Evolutionary conservation across 2,329 filamentous ascomycete species (phyloP), one percentile per base, ranked within the genome.

Genomic region (Aspergillus hortae): DNA sequence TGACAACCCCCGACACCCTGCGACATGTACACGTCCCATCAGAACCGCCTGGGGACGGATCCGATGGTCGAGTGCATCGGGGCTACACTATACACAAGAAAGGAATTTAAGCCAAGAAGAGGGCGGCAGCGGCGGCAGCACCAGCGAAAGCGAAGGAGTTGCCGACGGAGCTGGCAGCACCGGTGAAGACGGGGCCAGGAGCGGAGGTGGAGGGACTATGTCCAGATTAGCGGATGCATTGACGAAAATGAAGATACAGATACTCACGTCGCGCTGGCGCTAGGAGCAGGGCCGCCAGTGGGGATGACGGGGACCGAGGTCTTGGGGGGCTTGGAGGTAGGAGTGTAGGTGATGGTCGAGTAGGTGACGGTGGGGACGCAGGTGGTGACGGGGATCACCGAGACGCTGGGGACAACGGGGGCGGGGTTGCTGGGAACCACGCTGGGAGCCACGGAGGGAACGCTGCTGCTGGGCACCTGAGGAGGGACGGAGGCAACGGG

Each of bases 71-170:
- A 32, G 32, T 49, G 46, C 32, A 44, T 43, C 41, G 73, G 50
- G 68, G 65, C 40, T 61, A 64, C 52, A 63, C 56, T 63, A 63
- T 62, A 56, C 55, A 65, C 62, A 61, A 56, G 56, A 62, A 63
- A 40, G 40, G 51, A 59, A 66, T 66, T 58, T 68, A 68, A 56
- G 66, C 66, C 53, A 68, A 46, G 65, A 68, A 61, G 62, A 66
- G 55, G 55, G 65, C 66, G 40, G 63, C 63, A 30, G 57, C 59
- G 48, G 64, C 66, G 48, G 66, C 66, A 35, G 58, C 63, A 60
- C 66, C 66, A 53, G 64, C 66, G 54, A 67, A 59, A 49, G 55
- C 54, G 57, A 67, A 64, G 49, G 62, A 65, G 61, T 57, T 56
- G 59, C 52, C 50, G 56, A 66, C 41, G 51, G 61, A 45, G 64